Base-by-base conservation (phyloP, 805 yeast species). In the Pichia californica region DNA sequence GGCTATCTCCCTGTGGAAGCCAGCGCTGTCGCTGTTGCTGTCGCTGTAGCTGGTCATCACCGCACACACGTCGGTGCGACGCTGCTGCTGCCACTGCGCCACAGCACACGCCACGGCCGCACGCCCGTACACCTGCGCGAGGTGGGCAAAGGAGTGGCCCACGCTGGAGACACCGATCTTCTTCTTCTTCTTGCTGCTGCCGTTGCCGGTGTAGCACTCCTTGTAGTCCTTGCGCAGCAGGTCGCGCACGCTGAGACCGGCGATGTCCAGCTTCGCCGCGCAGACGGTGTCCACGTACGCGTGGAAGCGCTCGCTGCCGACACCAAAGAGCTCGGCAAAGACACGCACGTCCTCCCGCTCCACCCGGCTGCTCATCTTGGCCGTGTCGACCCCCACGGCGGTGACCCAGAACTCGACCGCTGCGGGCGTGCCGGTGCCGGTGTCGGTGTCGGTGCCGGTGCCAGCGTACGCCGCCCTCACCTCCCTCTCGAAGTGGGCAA, bases 151-250 rank as follows among this genome's bases (percentile, higher is more conserved):
- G 19, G 31, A 15, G 20, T 14, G 2, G 15, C n/a, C 36, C 6
- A 38, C 30, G n/a, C 41, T 38, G 2, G 36, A 32, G 14, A 38
- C 25, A 3, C 41, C 41, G 5, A 30, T n/a, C n/a, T n/a, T n/a
- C n/a, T n/a, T n/a, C n/a, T n/a, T n/a, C n/a, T n/a, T n/a, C n/a
- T n/a, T 16, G 4, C 41, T 16, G 7, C 8, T 8, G 21, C 3
- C 26, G 7, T 25, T 18, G 13, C 20, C 28, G 31, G 11, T 36
- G 13, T 25, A 15, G n/a, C 83, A 88, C 54, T 77, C 78, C 58
- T 91, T 91, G 63, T 85, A 91, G 58, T 91, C 99, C 60, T 88
- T 89, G 36, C 81, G 67, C 31, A 93, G 65, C 7, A 93, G 61
- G 40, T 88, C 94, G 5, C 52, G 52, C 5, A 79, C 60, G 1